Base-by-base conservation (phyloP, 208 protist species). In the Acanthamoeba healyi region DNA sequence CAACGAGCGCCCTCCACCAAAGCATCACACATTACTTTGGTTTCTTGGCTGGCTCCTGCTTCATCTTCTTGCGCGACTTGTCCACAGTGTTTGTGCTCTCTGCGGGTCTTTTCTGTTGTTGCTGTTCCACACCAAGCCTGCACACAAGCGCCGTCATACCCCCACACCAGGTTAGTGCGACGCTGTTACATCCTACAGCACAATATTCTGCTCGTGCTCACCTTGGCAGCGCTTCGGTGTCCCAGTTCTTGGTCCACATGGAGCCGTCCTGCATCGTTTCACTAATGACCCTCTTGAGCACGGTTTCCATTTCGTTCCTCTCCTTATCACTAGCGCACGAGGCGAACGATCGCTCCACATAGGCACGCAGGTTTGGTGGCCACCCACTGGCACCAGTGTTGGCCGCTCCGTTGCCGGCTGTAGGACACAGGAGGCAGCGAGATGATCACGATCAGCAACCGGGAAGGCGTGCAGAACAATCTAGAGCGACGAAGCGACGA, bases 241-340 rank as follows among this genome's bases (percentile, higher is more conserved):
- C 58, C 84, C 84, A 91, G 36, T 91, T 72, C 36, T 51, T 70
- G 24, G 32, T 63, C 84, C 84, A 91, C 84, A 91, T 72, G 32
- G 26, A 72, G 32, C 56, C 49, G 58, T 70, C 58, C 7, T 32
- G 17, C 49, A 91, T 91, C 9, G 56, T 72, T 10, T 91, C n/a
- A 17, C n/a, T 91, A 54, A 91, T 91, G 38, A 91, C 38, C 36
- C 24, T 91, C 84, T 91, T 91, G 36, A 91, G 56, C 17, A 63
- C 38, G 34, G 26, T n/a, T 34, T 91, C 84, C 84, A 91, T 91
- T 26, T 91, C 58, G 34, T 91, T 91, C 4, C 84, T 19, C 36
- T 91, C 56, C 54, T 72, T 32, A n/a, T 91, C 84, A 26, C 22
- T 49, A 14, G n/a, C 10, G 58, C 84, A 91, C 38, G 49, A 72